phyloP scores from a whole-genome alignment of 176 grass and related monocot species.

The Sorghum bicolor region DNA sequence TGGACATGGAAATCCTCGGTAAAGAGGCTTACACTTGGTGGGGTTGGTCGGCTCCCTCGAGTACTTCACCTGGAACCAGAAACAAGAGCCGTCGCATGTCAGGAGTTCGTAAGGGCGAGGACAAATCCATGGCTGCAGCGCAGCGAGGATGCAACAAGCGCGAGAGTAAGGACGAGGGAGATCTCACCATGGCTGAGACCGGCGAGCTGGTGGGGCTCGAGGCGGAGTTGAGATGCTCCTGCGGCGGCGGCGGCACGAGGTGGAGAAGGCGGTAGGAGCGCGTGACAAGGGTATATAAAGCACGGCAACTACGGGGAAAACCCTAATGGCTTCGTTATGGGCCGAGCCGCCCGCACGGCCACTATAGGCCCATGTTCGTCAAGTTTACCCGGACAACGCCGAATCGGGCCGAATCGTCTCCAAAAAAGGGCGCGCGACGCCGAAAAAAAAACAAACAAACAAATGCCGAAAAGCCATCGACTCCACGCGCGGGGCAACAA shows the following conservation, averaged over 20 bases:
- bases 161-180: neutral
- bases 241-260: neutral
- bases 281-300: neutral
- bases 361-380: neutral
- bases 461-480: too few relatives aligned
- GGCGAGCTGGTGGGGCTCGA: neutral
- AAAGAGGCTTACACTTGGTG: constrained; percentile 69
- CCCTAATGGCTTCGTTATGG: constrained; percentile 5
- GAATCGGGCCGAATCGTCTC: too few relatives aligned
- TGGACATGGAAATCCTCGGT: neutral
- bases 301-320: constrained; percentile 10
- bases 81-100: neutral
- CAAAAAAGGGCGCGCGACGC: too few relatives aligned
- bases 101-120: neutral
- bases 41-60: constrained; percentile 59
- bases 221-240: neutral
- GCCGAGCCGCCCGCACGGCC: neutral
- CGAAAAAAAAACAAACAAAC: too few relatives aligned
- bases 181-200: constrained; percentile 43
- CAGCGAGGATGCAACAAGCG: neutral
- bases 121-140: neutral
- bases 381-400: too few relatives aligned
- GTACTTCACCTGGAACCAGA: constrained; percentile 63
- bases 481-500: too few relatives aligned
- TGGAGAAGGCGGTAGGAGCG: neutral